phyloP scores from a whole-genome alignment of 2,329 filamentous ascomycete genomes.

The Diaporthe nobilis region DNA sequence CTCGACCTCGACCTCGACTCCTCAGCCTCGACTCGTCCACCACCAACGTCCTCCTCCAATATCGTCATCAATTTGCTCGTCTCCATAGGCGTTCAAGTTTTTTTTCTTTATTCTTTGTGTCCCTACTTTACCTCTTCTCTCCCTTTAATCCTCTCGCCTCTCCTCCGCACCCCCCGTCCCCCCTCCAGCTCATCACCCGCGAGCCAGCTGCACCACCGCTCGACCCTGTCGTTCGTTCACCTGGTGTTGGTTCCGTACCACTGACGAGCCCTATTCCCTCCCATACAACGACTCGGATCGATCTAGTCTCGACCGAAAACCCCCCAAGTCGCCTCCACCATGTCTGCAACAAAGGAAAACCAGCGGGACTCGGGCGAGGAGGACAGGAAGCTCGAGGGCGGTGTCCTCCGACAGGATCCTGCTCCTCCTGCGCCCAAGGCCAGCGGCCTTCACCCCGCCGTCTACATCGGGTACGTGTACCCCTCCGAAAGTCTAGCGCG shows the following conservation, averaged over 20 bases:
- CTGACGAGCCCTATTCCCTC: background rate
- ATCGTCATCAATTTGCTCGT: conserved; percentile 22
- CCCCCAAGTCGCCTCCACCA: conserved; percentile 1
- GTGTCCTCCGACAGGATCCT: conserved; percentile 38
- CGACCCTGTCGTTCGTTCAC: background rate
- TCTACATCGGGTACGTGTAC: conserved; percentile 76
- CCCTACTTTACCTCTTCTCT: background rate
- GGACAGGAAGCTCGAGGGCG: conserved; percentile 43
- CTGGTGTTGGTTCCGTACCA: background rate
- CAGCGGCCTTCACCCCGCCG: conserved; percentile 73
- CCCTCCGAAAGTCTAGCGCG: background rate
- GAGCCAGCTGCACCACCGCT: background rate
- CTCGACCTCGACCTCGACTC: conserved; percentile 22
- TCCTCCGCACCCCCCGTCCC: background rate
- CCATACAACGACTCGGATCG: background rate
- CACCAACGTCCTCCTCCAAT: conserved; percentile 1
- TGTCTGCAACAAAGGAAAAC: conserved; percentile 42
- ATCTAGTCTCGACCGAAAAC: background rate
- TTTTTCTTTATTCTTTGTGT: background rate
- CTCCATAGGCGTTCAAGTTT: background rate
- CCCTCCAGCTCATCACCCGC: background rate
- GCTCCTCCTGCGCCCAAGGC: conserved; percentile 38
- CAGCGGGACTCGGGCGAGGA: conserved; percentile 42
- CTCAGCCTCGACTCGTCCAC: conserved; percentile 15
- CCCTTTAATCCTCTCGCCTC: conserved; percentile 9